A percentile compares a stretch with the other conserved stretches of the same genome.
Evolutionary conservation across 1,139 yeast species (phyloP).

Genomic region (Pichia kudriavzevii): DNA sequence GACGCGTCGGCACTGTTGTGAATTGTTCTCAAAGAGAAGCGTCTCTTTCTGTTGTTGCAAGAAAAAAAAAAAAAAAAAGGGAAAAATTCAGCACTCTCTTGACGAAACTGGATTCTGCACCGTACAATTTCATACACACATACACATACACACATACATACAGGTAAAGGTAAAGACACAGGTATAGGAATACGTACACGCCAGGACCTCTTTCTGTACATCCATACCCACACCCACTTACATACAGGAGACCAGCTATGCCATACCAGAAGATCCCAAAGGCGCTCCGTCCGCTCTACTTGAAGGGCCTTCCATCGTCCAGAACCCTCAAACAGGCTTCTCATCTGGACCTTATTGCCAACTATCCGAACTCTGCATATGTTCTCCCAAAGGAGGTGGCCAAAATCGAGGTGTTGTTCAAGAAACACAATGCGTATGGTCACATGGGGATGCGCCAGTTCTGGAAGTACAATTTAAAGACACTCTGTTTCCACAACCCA

Average conservation of each 20-base stretch:
- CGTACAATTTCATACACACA: too few species aligned
- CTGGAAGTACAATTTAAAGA: constrained; percentile 69
- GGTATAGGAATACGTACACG: too few species aligned
- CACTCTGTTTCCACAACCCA: constrained; percentile 78
- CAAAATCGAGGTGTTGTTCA: constrained; percentile 37
- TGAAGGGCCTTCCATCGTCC: constrained; percentile 24
- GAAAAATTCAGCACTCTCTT: too few species aligned
- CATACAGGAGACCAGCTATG: constrained; percentile 10
- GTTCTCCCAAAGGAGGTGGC: constrained; percentile 31
- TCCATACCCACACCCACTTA: too few species aligned
- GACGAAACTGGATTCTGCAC: too few species aligned
- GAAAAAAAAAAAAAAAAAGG: too few species aligned
- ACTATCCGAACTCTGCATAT: constrained; percentile 39
- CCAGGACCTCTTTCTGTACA: too few species aligned
- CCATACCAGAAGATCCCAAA: constrained; percentile 19
- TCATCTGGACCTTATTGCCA: constrained; percentile 35
- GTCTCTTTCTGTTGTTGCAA: too few species aligned
- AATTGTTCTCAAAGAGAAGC: too few species aligned
- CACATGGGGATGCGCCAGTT: constrained; percentile 52
- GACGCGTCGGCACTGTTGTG: too few species aligned
- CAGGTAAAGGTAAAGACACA: too few species aligned
- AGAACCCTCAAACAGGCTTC: constrained; percentile 34
- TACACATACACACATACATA: too few species aligned
- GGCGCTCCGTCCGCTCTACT: constrained; percentile 20
- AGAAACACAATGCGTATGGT: constrained; percentile 36